These are phyloP conservation scores for Wallemia ichthyophaga DNA, from an alignment of 1,284 basidiomycete genomes.

Conservation along the genomic window DNA sequence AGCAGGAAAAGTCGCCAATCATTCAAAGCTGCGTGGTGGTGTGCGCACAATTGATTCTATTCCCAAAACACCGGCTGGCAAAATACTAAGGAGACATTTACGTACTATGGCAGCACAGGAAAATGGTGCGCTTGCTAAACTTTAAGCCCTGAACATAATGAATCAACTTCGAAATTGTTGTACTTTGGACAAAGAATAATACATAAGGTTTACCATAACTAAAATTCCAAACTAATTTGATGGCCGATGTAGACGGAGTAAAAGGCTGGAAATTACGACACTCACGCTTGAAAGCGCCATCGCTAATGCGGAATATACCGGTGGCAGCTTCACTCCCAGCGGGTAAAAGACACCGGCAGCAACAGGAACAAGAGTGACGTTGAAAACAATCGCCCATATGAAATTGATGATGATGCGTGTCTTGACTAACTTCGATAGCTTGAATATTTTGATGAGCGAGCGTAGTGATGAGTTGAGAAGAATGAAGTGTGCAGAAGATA, in stretches of 20 bases:
- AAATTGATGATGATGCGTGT: background rate
- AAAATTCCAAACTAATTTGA: background rate
- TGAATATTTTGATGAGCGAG: background rate
- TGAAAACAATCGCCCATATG: conserved; percentile 6
- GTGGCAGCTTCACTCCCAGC: conserved; percentile 6
- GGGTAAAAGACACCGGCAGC: conserved; percentile 7
- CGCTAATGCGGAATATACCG: conserved; percentile 6
- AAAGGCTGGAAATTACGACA: conserved; percentile 6
- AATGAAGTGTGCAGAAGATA: background rate
- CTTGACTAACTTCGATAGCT: background rate
- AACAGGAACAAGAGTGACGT: conserved; percentile 6
- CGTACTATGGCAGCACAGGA: conserved; percentile 2
- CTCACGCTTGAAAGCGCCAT: conserved; percentile 7
- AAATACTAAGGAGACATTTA: conserved; percentile 7
- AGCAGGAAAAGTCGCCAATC: conserved; percentile 12
- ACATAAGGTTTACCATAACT: too few species aligned
- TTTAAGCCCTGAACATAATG: too few species aligned
- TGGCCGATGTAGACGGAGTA: conserved; percentile 3
- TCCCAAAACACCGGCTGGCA: conserved; percentile 7
- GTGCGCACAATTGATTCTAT: conserved; percentile 7
- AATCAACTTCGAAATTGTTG: too few species aligned
- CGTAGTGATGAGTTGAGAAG: background rate
- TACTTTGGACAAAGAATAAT: too few species aligned
- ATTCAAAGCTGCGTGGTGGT: conserved; percentile 15
- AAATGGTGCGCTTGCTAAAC: too few species aligned